Percentiles rank a stretch among this genome's conserved stretches.
These are phyloP conservation scores for Penicillium flavigenum DNA, from an alignment of 495 filamentous ascomycete genomes.

Conservation along the genomic window DNA sequence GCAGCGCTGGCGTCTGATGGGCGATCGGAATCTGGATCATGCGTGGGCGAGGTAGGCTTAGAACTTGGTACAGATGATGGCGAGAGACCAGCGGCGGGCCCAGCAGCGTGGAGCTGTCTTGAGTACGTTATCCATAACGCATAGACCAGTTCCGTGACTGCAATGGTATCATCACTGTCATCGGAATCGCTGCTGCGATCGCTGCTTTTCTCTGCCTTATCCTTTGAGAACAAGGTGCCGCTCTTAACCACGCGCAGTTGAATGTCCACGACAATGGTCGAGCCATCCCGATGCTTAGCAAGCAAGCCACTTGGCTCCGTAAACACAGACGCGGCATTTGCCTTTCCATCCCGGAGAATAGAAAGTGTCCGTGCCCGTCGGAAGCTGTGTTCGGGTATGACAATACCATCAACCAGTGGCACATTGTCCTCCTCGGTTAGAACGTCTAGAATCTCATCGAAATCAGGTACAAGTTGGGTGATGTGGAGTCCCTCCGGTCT, in stretches of 20 bases:
- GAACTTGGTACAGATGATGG: slow-evolving; percentile 30
- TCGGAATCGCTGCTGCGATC: slow-evolving; percentile 35
- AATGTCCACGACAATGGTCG: slow-evolving; percentile 86
- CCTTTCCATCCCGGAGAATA: slow-evolving; percentile 74
- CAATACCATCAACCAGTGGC: slow-evolving; percentile 83
- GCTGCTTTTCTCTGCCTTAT: slow-evolving; percentile 40
- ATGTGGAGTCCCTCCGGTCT: slow-evolving; percentile 78
- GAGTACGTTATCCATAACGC: slow-evolving; percentile 98
- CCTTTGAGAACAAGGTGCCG: slow-evolving; percentile 54
- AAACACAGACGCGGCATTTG: slow-evolving; percentile 69
- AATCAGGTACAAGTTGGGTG: slow-evolving; percentile 77
- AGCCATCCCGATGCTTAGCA: slow-evolving; percentile 85
- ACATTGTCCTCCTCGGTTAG: slow-evolving; percentile 85
- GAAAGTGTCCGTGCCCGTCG: slow-evolving; percentile 82
- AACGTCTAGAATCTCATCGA: slow-evolving; percentile 76
- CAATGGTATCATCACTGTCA: slow-evolving; percentile 40
- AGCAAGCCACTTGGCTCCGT: slow-evolving; percentile 76
- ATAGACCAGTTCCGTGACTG: slow-evolving; percentile 79
- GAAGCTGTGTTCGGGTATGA: slow-evolving; percentile 94
- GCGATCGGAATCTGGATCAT: slow-evolving; percentile 9
- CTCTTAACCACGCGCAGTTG: slow-evolving; percentile 96
- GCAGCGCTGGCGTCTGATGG: background rate
- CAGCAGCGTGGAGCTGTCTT: slow-evolving; percentile 77
- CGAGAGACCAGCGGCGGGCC: slow-evolving; percentile 52
- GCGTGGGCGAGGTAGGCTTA: slow-evolving; percentile 20